Percentiles rank a stretch among this genome's conserved stretches.
Conservation (phyloP, 2,329 filamentous ascomycete species). For the Paecilomyces variotii region DNA sequence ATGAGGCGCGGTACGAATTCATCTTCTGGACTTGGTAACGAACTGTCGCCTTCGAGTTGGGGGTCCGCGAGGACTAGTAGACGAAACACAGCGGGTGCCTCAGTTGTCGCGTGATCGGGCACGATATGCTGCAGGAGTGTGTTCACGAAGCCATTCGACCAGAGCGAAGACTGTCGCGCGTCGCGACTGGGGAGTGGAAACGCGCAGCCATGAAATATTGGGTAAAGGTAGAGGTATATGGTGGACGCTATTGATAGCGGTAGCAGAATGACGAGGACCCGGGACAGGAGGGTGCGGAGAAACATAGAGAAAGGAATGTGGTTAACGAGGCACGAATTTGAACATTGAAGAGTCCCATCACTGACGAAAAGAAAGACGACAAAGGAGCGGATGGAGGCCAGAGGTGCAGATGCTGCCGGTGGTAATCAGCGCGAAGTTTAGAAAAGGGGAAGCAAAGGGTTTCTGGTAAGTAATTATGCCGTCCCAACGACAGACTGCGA, state of each 20-base stretch:
- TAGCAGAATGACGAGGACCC: conserved; percentile 44
- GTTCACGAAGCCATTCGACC: conserved; percentile 19
- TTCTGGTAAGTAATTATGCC: neutral
- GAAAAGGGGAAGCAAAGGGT: neutral
- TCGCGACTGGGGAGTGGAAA: conserved; percentile 53
- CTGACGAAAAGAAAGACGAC: neutral
- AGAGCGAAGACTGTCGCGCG: neutral
- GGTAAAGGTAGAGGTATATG: conserved; percentile 80
- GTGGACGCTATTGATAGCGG: conserved; percentile 64
- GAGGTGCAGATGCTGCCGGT: neutral
- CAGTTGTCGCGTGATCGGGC: conserved; percentile 5
- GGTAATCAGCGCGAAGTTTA: neutral
- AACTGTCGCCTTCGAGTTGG: conserved; percentile 86
- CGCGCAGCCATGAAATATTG: conserved; percentile 67
- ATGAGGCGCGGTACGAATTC: conserved; percentile 34
- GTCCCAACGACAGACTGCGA: neutral
- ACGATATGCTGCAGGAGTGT: conserved; percentile 31
- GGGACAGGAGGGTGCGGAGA: conserved; percentile 39
- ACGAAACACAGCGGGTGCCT: conserved; percentile 62
- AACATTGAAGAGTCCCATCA: neutral
- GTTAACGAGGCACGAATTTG: neutral
- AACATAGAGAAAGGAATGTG: conserved; percentile 37
- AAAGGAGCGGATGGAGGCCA: neutral
- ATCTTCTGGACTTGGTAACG: conserved; percentile 53
- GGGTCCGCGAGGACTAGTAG: conserved; percentile 85